Base-by-base conservation (phyloP, 306 rosid species). In the Quercus dentata region DNA sequence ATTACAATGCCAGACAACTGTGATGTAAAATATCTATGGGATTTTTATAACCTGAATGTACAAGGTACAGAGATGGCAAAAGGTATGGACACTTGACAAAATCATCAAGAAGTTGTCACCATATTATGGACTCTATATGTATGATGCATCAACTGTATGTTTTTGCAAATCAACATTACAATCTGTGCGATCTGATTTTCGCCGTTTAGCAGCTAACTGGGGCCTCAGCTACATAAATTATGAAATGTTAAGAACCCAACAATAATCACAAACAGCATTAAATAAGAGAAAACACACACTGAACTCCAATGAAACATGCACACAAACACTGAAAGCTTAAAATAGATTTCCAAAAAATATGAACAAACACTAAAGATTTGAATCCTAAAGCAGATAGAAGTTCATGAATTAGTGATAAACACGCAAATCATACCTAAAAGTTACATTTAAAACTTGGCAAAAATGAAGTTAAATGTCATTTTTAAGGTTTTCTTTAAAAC, bases 211-310 rank as follows among this genome's bases (percentile, higher is more conserved):
- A 76, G 63, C 67, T 67, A 90, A 78, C 65, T 87, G 91, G 6
- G 97, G 93, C 82, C 90, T 88, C 87, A 93, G 74, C 98, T 93
- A 83, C 79, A 88, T 46, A 77, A 5, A 68, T 76, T 46, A 65
- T 7, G 57, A 73, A 21, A 18, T 71, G 73, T 55, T 63, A 59
- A 82, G 69, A 28, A 72, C 55, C 21, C 67, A 51, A 31, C 27
- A 30, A 44, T 7, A 51, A 63, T 18, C 70, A 67, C 20, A 21
- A 56, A 67, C 35, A 70, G n/a, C 28, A 3, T 25, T 51, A 59
- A 27, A 68, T 33, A n/a, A 56, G 20, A 14, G 21, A 44, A 27
- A 5, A 46, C 5, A 73, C n/a, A 58, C 46, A 27, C 57, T 58
- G 61, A 14, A 62, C 7, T 59, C 20, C 27, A 61, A 33, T 51